Percentiles rank a stretch among this genome's conserved stretches.
Evolutionary conservation across 2,329 filamentous ascomycete genomes (phyloP).

Genomic region (Diaporthe vaccinii): DNA sequence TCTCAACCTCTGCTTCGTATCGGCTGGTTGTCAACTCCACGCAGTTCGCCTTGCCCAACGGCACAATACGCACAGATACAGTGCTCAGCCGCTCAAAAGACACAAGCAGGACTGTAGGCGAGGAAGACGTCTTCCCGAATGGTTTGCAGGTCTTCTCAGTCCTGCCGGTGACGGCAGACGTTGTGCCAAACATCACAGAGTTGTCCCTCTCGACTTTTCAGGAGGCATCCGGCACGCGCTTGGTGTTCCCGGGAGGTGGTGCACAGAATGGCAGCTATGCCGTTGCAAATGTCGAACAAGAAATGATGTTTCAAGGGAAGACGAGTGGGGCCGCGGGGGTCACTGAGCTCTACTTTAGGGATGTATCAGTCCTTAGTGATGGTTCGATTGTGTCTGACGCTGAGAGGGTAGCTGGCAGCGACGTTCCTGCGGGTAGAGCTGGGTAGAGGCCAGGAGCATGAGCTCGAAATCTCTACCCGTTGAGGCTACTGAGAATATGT

Average conservation of each 20-base stretch:
- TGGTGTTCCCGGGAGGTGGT: constrained; percentile 22
- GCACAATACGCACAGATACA: constrained; percentile 60
- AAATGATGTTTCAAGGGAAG: not conserved
- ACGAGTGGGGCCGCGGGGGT: not conserved
- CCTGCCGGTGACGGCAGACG: not conserved
- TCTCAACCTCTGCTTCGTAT: constrained; percentile 59
- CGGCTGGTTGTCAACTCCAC: constrained; percentile 72
- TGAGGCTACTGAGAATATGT: not conserved
- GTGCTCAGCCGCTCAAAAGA: constrained; percentile 57
- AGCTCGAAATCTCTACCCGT: not conserved
- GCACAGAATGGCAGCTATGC: constrained; percentile 18
- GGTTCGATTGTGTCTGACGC: constrained; percentile 14
- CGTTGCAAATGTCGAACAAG: not conserved
- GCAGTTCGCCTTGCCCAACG: constrained; percentile 56
- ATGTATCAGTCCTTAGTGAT: constrained; percentile 17
- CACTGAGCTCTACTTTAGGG: constrained; percentile 11
- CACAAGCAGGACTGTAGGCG: constrained; percentile 50
- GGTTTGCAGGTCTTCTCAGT: constrained; percentile 69
- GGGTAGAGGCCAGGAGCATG: constrained; percentile 1
- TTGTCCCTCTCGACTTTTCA: constrained; percentile 4
- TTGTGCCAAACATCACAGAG: not conserved
- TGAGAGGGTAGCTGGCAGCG: not conserved
- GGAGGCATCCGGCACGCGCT: not conserved
- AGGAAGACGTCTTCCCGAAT: constrained; percentile 65
- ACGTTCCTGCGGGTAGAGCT: constrained; percentile 7